Evolutionary conservation across 2,329 filamentous ascomycete species (phyloP), one percentile per base, ranked within the genome.

Genomic region (Cladosporium sphaerospermum): DNA sequence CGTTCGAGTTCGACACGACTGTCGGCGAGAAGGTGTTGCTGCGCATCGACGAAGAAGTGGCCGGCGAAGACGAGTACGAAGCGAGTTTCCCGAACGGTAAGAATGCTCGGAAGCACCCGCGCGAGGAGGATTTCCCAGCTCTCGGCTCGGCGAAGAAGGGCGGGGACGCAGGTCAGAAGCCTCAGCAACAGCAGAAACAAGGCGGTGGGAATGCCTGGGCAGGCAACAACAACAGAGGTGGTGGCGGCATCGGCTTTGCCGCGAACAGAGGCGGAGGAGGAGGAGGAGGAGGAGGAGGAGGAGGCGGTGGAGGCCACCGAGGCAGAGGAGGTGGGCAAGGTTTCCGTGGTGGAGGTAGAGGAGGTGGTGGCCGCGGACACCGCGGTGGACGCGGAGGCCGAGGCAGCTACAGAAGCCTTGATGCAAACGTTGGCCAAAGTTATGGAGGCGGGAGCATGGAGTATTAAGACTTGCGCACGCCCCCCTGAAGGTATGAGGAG

Each of bases 11-110:
- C 62, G 88, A 95, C 57, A 90, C 87, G 1, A 83, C 82, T 0
- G 88, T 97, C 1, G 87, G 87, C 14, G 91, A 97, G 71, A 96
- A 95, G 73, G 82, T 89, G 13, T 77, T 93, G 58, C 72, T 97
- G 48, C 81, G 87, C 1, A 84, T 97, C 44, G 89, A 96, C 67
- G 77, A 83, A 49, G 88, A 92, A 73, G 69, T 83, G 47, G 72
- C 74, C 2, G 69, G 72, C 19, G 83, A 86, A 62, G 81, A 80
- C 57, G 79, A 82, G 57, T 83, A 82, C 63, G 82, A 87, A 36
- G 50, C 50, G n/a, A 45, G 43, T 42, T 47, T 42, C 36, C 50
- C 43, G 16, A 53, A 53, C 36, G 44, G 50, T 46, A 70, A 73
- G 34, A 72, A 78, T 54, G 85, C 84, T 70, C 75, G 82, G 50